A percentile compares a stretch with the other conserved stretches of the same genome.
Conservation (phyloP, 2,329 filamentous ascomycete species). For the Pseudogymnoascus sp. region DNA sequence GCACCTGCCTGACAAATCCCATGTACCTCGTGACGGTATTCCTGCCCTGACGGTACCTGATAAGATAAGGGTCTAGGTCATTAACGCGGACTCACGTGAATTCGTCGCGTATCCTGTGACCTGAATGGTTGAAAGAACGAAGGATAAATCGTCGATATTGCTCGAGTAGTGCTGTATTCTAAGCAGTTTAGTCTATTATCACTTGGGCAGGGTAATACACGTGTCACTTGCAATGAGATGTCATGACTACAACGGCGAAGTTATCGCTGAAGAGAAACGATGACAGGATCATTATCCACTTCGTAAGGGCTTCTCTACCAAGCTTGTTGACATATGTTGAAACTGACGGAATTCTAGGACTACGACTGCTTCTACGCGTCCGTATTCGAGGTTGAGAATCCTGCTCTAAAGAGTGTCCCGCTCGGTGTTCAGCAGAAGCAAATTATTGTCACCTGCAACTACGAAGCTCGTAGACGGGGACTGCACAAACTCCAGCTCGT, state of each 20-base stretch:
- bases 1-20: not conserved
- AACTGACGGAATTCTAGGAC: conserved; percentile 39
- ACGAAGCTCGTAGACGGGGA: conserved; percentile 68
- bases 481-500: conserved; percentile 80
- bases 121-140: not conserved
- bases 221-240: conserved; percentile 2
- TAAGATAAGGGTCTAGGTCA: not conserved
- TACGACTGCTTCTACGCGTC: conserved; percentile 94
- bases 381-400: conserved; percentile 71
- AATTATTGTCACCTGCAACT: conserved; percentile 90
- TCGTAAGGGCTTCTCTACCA: conserved; percentile 42
- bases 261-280: conserved; percentile 40
- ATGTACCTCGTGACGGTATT: not conserved
- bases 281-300: conserved; percentile 68
- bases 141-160: not conserved
- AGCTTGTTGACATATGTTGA: conserved; percentile 17
- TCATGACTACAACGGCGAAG: not conserved
- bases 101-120: not conserved
- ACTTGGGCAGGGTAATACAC: not conserved
- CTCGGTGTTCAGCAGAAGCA: conserved; percentile 87
- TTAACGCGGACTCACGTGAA: conserved; percentile 4
- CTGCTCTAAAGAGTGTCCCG: conserved; percentile 61
- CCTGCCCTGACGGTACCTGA: not conserved
- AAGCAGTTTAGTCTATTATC: not conserved
- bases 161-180: not conserved